Conservation (phyloP, 768 basidiomycete species). For the Rhodotorula graminis region DNA sequence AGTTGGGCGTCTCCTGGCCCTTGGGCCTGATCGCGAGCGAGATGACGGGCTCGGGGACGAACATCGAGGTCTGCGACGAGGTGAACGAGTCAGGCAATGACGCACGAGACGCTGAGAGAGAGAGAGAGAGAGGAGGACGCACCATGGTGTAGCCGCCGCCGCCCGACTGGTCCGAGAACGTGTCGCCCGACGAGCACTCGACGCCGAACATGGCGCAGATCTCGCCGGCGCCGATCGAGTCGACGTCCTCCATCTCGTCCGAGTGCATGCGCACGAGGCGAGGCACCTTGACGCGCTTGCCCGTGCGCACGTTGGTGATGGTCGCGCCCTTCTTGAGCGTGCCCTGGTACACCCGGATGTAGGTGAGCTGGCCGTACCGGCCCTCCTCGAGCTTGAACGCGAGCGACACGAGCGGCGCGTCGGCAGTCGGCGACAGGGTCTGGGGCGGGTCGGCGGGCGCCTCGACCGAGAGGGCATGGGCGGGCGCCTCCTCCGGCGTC, state of each 20-base stretch:
- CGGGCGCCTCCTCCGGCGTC: slow-evolving; percentile 71
- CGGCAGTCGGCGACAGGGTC: slow-evolving; percentile 59
- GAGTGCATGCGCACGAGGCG: slow-evolving; percentile 95
- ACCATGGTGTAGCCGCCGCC: slow-evolving; percentile 85
- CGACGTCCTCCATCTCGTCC: slow-evolving; percentile 99
- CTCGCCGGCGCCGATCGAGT: slow-evolving; percentile 90
- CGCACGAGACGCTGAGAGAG: no score
- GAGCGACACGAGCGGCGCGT: slow-evolving; percentile 74
- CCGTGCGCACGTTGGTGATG: slow-evolving; percentile 87
- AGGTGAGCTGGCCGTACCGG: slow-evolving; percentile 91
- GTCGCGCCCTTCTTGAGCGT: slow-evolving; percentile 75
- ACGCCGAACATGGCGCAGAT: slow-evolving; percentile 99
- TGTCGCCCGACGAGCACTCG: slow-evolving; percentile 95
- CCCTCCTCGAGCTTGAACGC: slow-evolving; percentile 99
- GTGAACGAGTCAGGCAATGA: neutral
- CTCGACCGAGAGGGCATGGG: slow-evolving; percentile 77
- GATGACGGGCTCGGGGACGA: slow-evolving; percentile 95
- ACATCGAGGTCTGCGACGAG: slow-evolving; percentile 79
- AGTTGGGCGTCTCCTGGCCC: slow-evolving; percentile 90
- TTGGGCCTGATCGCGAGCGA: slow-evolving; percentile 87
- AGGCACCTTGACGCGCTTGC: slow-evolving; percentile 95
- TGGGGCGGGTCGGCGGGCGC: slow-evolving; percentile 50
- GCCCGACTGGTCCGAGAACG: slow-evolving; percentile 75
- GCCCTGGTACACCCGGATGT: slow-evolving; percentile 97
- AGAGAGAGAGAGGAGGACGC: neutral